These are phyloP conservation scores for Phialemonium atrogriseum DNA, from an alignment of 2,329 filamentous ascomycete species.

Conservation along the genomic window DNA sequence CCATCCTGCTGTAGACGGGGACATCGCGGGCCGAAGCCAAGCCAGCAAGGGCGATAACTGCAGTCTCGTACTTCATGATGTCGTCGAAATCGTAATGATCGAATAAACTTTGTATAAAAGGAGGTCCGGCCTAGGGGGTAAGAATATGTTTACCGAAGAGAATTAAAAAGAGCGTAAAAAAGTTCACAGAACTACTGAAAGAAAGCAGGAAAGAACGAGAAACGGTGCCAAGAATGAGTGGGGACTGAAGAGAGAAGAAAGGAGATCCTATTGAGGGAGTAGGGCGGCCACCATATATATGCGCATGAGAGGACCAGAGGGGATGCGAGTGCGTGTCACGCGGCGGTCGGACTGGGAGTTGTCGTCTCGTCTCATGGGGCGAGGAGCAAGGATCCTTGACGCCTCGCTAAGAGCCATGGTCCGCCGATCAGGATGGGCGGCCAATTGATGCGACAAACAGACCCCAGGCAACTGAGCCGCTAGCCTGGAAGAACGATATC, in stretches of 20 bases:
- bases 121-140: conserved; percentile 17
- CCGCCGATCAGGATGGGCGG: conserved; percentile 10
- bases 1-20: conserved; percentile 11
- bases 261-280: background rate
- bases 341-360: conserved; percentile 5
- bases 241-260: conserved; percentile 6
- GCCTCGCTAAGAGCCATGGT: conserved; percentile 7
- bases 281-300: conserved; percentile 9
- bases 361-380: conserved; percentile 13
- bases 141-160: conserved; percentile 15
- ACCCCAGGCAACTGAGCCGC: conserved; percentile 8
- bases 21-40: conserved; percentile 21
- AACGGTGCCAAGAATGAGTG: conserved; percentile 13
- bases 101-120: conserved; percentile 8
- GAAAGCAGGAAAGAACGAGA: conserved; percentile 14
- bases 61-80: conserved; percentile 24
- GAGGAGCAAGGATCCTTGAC: conserved; percentile 9
- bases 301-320: conserved; percentile 2
- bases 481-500: conserved; percentile 9
- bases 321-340: too few relatives aligned
- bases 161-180: conserved; percentile 13
- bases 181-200: conserved; percentile 22
- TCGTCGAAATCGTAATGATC: conserved; percentile 5
- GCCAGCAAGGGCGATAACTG: conserved; percentile 20
- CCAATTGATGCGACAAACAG: background rate